Percentiles rank a stretch among this genome's conserved stretches.
Evolutionary conservation across 495 filamentous ascomycete genomes (phyloP).

Genomic region (Aspergillus ostianus): DNA sequence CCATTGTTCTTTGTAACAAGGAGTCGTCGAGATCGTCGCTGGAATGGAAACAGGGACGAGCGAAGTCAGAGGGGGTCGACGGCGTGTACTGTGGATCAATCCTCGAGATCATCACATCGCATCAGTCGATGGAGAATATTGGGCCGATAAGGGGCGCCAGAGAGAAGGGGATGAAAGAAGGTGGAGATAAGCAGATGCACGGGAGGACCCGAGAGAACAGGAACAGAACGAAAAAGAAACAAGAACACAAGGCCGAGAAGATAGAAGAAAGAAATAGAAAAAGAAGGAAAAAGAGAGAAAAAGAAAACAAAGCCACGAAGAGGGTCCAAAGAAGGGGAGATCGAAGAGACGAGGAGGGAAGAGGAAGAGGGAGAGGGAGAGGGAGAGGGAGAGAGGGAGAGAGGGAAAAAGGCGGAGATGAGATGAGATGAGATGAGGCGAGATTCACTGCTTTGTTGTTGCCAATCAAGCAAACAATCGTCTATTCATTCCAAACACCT

Average conservation of each 20-base stretch:
- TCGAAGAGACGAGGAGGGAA: neutral
- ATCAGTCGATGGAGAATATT: constrained; percentile 20
- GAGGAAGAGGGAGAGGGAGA: constrained; percentile 1
- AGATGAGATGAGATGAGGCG: constrained; percentile 6
- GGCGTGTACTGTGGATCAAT: constrained; percentile 17
- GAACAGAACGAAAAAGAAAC: neutral
- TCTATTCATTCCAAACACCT: too few relatives aligned
- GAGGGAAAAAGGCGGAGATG: neutral
- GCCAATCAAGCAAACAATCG: neutral
- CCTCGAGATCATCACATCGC: constrained; percentile 36
- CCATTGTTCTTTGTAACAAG: constrained; percentile 1
- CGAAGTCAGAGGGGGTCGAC: constrained; percentile 11
- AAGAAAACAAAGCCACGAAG: neutral
- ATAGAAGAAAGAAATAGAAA: constrained; percentile 3
- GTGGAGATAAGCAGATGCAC: constrained; percentile 16
- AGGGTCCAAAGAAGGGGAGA: neutral
- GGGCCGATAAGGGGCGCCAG: constrained; percentile 15
- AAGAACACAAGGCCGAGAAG: constrained; percentile 1
- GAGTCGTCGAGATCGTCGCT: neutral
- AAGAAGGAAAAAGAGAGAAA: neutral
- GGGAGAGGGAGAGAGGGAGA: constrained; percentile 3
- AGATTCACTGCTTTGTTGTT: constrained; percentile 5
- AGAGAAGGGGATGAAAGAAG: constrained; percentile 20
- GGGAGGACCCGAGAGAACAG: constrained; percentile 15
- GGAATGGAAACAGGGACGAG: neutral